phyloP scores from a whole-genome alignment of 345 rosid species.

The Diplotaxis tenuifolia region DNA sequence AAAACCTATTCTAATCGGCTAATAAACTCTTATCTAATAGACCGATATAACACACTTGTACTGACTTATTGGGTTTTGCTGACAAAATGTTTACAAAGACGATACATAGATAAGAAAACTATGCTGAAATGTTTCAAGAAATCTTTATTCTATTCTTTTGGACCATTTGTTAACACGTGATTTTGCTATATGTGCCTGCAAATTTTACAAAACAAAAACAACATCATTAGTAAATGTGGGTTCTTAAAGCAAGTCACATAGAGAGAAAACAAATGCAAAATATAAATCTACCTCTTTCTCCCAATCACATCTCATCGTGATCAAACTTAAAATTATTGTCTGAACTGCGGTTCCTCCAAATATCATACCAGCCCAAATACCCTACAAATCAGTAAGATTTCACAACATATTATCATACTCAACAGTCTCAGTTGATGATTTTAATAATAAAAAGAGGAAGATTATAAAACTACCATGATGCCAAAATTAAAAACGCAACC shows the following conservation, averaged over 20 bases:
- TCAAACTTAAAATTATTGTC: conserved; percentile 48
- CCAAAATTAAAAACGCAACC: conserved; percentile 79
- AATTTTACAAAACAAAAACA: background rate
- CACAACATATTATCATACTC: background rate
- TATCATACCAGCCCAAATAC: too few species aligned
- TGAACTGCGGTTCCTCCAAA: conserved; percentile 78
- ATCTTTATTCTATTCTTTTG: conserved; percentile 16
- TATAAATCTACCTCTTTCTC: conserved; percentile 62
- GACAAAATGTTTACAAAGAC: background rate
- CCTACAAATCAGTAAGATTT: background rate
- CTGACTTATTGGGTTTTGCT: background rate
- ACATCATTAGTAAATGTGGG: too few species aligned
- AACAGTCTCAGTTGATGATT: background rate
- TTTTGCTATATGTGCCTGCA: conserved; percentile 70
- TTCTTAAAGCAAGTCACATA: too few species aligned
- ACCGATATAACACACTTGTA: background rate
- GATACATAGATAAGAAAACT: background rate
- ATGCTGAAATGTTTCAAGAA: background rate
- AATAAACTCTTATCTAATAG: background rate
- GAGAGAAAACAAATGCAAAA: too few species aligned
- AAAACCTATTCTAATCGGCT: background rate
- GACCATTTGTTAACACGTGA: conserved; percentile 62
- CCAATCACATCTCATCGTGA: conserved; percentile 68
- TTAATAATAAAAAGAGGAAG: background rate
- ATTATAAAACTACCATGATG: conserved; percentile 49